Evolutionary conservation across 1,284 basidiomycete genomes (phyloP).

Genomic region (Takashimella koratensis): DNA sequence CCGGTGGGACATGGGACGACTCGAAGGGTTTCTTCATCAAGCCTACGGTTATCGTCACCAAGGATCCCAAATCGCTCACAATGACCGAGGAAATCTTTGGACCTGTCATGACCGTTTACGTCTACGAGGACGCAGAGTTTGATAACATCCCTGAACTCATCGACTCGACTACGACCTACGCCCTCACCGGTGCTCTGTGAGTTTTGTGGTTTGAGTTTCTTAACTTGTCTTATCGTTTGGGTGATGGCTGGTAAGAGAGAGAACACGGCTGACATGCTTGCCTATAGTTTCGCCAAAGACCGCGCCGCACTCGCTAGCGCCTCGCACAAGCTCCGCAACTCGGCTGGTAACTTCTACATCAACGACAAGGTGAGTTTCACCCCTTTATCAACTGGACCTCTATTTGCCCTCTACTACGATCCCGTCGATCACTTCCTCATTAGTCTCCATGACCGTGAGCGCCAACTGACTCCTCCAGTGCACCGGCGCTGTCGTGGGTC

Average conservation of each 20-base stretch:
- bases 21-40: constrained; percentile 91
- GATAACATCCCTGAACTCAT: constrained; percentile 82
- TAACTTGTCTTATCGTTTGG: too few relatives aligned
- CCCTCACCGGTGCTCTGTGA: constrained; percentile 86
- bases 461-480: constrained; percentile 39
- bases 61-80: constrained; percentile 84
- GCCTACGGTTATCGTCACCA: constrained; percentile 91
- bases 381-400: too few relatives aligned
- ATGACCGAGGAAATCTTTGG: constrained; percentile 97
- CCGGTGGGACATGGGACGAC: constrained; percentile 78
- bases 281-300: constrained; percentile 77
- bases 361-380: constrained; percentile 70
- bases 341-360: constrained; percentile 75
- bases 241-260: not conserved
- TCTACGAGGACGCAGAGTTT: constrained; percentile 79
- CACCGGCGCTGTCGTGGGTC: constrained; percentile 91
- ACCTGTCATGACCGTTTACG: constrained; percentile 87
- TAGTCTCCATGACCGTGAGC: too few relatives aligned
- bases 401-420: too few relatives aligned
- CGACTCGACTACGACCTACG: constrained; percentile 83
- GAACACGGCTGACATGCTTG: constrained; percentile 53
- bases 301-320: constrained; percentile 71
- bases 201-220: constrained; percentile 54
- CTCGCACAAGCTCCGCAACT: constrained; percentile 74
- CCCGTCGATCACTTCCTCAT: too few relatives aligned